Evolutionary conservation across 345 rosid species (phyloP).

Genomic region (Citrus sp.): DNA sequence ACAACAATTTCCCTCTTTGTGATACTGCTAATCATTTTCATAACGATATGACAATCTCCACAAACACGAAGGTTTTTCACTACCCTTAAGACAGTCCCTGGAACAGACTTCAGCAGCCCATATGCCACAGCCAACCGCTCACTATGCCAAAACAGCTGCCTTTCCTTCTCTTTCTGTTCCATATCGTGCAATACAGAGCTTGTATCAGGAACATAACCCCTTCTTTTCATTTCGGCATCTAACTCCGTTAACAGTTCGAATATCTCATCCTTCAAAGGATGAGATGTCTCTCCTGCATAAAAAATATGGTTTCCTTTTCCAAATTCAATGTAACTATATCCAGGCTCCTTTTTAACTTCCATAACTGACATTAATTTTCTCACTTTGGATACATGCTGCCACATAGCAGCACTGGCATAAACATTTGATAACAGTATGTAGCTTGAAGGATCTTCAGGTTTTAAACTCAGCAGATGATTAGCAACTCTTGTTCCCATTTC

Average conservation of each 20-base stretch:
- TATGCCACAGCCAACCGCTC: constrained; percentile 73
- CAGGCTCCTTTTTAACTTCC: constrained; percentile 62
- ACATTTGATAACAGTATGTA: constrained; percentile 63
- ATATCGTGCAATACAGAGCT: constrained; percentile 54
- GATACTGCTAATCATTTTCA: constrained; percentile 56
- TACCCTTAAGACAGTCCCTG: constrained; percentile 47
- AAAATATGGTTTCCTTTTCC: constrained; percentile 57
- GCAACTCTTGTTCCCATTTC: constrained; percentile 52
- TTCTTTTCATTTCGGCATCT: constrained; percentile 53
- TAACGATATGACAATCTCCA: constrained; percentile 67
- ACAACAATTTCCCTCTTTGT: constrained; percentile 59
- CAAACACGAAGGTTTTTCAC: constrained; percentile 78
- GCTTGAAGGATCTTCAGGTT: constrained; percentile 60
- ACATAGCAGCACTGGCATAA: constrained; percentile 51
- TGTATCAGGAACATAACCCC: constrained; percentile 75
- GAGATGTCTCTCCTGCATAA: constrained; percentile 61
- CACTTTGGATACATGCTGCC: constrained; percentile 54
- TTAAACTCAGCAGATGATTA: constrained; percentile 45
- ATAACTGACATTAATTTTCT: constrained; percentile 50
- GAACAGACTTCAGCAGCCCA: constrained; percentile 58
- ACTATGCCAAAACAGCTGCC: constrained; percentile 73
- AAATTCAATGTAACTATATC: constrained; percentile 52
- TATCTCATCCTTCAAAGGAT: constrained; percentile 53
- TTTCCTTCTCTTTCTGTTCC: constrained; percentile 69
- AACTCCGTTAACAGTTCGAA: constrained; percentile 43